Evolutionary conservation across 768 basidiomycete species (phyloP).

Genomic region (Auricularia cornea): DNA sequence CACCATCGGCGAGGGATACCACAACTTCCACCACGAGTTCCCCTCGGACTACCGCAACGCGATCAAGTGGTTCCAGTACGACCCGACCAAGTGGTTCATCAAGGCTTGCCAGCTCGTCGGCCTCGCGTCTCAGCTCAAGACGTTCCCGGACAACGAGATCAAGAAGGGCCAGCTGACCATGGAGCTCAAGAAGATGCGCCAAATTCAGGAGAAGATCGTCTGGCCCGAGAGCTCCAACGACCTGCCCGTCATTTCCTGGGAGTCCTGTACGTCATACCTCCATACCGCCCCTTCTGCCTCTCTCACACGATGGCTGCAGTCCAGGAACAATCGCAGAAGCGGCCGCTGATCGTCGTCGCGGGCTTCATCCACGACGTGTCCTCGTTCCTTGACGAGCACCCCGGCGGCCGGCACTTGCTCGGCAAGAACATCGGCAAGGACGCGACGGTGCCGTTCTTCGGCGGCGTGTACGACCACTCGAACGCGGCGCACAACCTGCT

Average conservation of each 20-base stretch:
- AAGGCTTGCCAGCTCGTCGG: slow-evolving; percentile 50
- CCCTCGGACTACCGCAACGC: slow-evolving; percentile 76
- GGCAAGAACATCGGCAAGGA: slow-evolving; percentile 63
- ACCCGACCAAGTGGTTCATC: slow-evolving; percentile 79
- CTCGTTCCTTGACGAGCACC: slow-evolving; percentile 65
- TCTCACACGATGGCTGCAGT: slow-evolving; percentile 31
- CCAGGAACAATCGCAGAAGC: slow-evolving; percentile 55
- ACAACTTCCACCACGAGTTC: slow-evolving; percentile 88
- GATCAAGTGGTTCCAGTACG: slow-evolving; percentile 60
- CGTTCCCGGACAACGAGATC: slow-evolving; percentile 86
- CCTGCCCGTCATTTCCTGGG: slow-evolving; percentile 75
- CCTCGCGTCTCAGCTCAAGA: slow-evolving; percentile 70
- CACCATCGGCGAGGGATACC: slow-evolving; percentile 83
- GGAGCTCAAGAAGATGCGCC: slow-evolving; percentile 67
- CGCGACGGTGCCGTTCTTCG: slow-evolving; percentile 77
- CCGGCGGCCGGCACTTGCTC: slow-evolving; percentile 63
- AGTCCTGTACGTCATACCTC: slow-evolving; percentile 48
- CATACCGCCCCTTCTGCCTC: neutral
- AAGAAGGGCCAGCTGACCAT: slow-evolving; percentile 74
- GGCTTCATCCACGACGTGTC: slow-evolving; percentile 86
- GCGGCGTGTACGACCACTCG: slow-evolving; percentile 74
- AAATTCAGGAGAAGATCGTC: slow-evolving; percentile 47
- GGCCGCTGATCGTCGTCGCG: slow-evolving; percentile 62
- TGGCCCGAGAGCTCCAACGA: slow-evolving; percentile 51
- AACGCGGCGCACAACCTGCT: slow-evolving; percentile 77